Evolutionary conservation across 2,329 filamentous ascomycete species (phyloP), one percentile per base, ranked within the genome.

Genomic region (Phialemoniopsis sp.): DNA sequence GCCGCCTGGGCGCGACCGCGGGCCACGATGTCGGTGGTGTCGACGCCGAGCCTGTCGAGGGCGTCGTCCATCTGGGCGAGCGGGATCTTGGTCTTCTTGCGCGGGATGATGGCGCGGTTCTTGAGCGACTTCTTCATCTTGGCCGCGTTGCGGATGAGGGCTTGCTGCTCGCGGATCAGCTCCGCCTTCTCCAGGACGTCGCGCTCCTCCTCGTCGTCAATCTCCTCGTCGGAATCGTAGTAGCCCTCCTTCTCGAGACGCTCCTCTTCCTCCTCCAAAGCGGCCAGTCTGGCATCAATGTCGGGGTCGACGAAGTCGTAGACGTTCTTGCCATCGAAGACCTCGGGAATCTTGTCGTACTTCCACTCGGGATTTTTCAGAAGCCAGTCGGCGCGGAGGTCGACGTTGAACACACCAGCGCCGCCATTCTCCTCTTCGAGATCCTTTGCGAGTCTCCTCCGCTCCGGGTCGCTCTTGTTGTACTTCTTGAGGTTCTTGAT

Each of bases 231-330:
- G 3, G 42, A 52, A 7, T 58, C 87, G 67, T 98, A 98, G 74
- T 86, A 95, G 43, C 93, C 93, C 48, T 95, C 88, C 8, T 81
- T 84, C 64, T 96, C 86, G 13, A 97, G 79, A 54, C 85, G 85
- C 68, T 95, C 91, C 63, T 98, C 93, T 59, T 98, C 94, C 46
- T 90, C 90, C 64, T 98, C 93, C 28, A 98, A 76, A 40, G 89
- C 89, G 37, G 85, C 83, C 36, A 98, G 78, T 72, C 95, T 97
- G 50, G 82, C 78, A 56, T 95, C 93, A 58, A 98, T 98, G 40
- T 98, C 94, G 2, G 91, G 90, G 56, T 97, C 93, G 57, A 98
- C 82, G 63, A 88, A 98, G 66, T 98, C 93, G 68, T 91, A 93
- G 42, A 98, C 87, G 63, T 98, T 98, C 76, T 91, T 90, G 64